Base-by-base conservation (phyloP, 805 yeast genomes). In the Nakazawaea ambrosiae region DNA sequence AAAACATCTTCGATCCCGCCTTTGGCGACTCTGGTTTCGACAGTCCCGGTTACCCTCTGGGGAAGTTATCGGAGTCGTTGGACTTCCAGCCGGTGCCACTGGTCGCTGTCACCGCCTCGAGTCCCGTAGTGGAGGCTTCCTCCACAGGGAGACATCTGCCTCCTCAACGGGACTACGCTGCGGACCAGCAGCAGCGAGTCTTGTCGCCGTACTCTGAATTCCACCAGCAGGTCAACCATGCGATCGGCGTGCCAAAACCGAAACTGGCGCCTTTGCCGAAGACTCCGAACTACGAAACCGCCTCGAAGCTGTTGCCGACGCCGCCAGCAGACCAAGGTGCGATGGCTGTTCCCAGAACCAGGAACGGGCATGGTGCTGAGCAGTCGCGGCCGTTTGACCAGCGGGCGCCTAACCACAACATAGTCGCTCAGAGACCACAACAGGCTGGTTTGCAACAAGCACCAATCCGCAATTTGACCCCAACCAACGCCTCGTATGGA, bases 131-230 rank as follows among this genome's bases (percentile, higher is more conserved):
- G 16, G 38, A 39, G 22, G 14, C 27, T 15, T 37, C 39, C 16
- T 26, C 31, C 5, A 20, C n/a, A 3, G 24, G 54, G 17, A 53
- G 62, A 8, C 67, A 65, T 16, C n/a, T n/a, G n/a, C 15, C 15
- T 18, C 20, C 29, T 9, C 15, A 10, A 55, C n/a, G n/a, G n/a
- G n/a, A n/a, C n/a, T n/a, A n/a, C n/a, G 53, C 45, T 14, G 7
- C 14, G 7, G 24, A 7, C 10, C 7, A 10, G 7, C 7, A 6
- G 42, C 40, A 46, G 15, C 40, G 63, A 30, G 48, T 47, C 7
- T 33, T 59, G 19, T 61, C 66, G 1, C 65, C 66, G 29, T 59
- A 57, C 42, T 49, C 63, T 2, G 61, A 53, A 20, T 60, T 58
- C 49, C 53, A 58, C 36, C 46, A 47, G 10, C 51, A 57, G 26